phyloP scores from a whole-genome alignment of 1,284 basidiomycete genomes.

The Cutaneotrichosporon mucoides region DNA sequence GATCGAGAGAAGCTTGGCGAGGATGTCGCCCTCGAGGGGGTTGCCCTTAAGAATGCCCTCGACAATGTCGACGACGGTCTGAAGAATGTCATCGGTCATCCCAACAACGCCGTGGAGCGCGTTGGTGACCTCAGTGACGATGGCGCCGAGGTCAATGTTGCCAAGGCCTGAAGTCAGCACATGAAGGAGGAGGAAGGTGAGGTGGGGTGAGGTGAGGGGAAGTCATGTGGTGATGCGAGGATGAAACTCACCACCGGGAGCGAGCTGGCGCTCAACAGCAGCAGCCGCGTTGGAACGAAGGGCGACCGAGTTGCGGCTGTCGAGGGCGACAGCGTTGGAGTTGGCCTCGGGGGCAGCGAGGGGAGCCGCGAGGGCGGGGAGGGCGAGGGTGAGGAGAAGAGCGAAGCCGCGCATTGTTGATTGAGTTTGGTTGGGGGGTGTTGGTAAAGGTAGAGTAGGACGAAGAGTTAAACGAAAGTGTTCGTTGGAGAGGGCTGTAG shows the following conservation, averaged over 20 bases:
- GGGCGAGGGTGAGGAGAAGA: neutral
- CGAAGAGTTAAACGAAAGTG: no score
- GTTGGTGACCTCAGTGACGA: neutral
- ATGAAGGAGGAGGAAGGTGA: no score
- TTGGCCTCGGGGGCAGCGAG: neutral
- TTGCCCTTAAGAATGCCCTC: neutral
- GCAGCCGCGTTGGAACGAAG: no score
- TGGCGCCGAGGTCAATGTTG: neutral
- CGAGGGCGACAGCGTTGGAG: neutral
- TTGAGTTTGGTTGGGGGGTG: no score
- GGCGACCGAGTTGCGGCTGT: no score
- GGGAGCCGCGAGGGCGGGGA: neutral
- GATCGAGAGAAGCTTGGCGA: conserved; percentile 1
- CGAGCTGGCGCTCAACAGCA: no score
- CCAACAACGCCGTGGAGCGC: neutral
- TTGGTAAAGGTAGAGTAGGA: no score
- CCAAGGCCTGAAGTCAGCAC: no score
- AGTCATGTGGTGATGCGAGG: no score
- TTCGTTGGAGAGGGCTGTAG: no score
- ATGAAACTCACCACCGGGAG: no score
- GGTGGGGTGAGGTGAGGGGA: no score
- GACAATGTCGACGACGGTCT: conserved; percentile 1
- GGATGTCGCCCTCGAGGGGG: neutral
- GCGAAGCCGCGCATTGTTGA: conserved; percentile 1
- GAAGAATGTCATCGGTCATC: neutral